phyloP scores from a whole-genome alignment of 805 yeast genomes.

The Candida morakotiae region DNA sequence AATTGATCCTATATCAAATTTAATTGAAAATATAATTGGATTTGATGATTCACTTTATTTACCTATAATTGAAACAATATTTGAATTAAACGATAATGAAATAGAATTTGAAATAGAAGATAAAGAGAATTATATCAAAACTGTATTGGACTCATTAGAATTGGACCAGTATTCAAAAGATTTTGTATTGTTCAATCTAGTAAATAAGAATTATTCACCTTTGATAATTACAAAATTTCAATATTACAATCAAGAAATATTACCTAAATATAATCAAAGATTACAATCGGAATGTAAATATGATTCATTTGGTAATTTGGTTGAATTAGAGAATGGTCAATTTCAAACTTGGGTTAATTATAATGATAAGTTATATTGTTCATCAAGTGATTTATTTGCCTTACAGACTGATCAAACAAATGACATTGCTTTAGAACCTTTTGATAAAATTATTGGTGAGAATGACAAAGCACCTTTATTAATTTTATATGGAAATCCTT shows the following conservation, averaged over 20 bases:
- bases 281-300: constrained; percentile 18
- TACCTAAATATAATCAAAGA: constrained; percentile 18
- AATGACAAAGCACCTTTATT: constrained; percentile 47
- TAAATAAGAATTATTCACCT: constrained; percentile 52
- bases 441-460: constrained; percentile 66
- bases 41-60: constrained; percentile 33
- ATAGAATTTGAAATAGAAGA: constrained; percentile 11
- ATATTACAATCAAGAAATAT: constrained; percentile 37
- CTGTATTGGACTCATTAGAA: constrained; percentile 5
- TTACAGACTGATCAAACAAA: constrained; percentile 50
- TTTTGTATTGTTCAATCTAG: constrained; percentile 41
- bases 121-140: constrained; percentile 5
- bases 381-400: constrained; percentile 74
- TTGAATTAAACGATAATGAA: constrained; percentile 8
- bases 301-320: constrained; percentile 31
- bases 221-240: constrained; percentile 61
- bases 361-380: constrained; percentile 56
- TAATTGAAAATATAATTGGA: constrained; percentile 38
- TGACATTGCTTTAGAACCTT: constrained; percentile 26
- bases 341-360: constrained; percentile 46
- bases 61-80: constrained; percentile 22
- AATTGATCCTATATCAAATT: constrained; percentile 39
- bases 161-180: constrained; percentile 12
- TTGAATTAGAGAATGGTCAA: constrained; percentile 17
- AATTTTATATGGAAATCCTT: constrained; percentile 63